A percentile compares a stretch with the other conserved stretches of the same genome.
Conservation (phyloP, 1,139 yeast genomes). For the Suhomyces coccinellae region DNA sequence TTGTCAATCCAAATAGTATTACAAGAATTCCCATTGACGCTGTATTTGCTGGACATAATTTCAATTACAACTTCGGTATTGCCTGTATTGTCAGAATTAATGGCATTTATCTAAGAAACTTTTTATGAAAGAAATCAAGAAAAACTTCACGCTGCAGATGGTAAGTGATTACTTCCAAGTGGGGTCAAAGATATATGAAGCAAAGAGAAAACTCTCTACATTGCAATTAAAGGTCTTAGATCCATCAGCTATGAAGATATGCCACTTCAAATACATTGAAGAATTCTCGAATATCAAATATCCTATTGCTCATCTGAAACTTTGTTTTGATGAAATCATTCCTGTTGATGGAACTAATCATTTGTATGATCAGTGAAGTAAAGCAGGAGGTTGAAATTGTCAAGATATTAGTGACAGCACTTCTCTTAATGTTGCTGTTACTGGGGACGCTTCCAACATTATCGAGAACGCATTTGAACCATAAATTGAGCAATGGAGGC, state of each 20-base stretch:
- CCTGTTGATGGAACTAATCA: constrained; percentile 16
- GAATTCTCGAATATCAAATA: constrained; percentile 29
- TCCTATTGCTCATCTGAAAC: constrained; percentile 31
- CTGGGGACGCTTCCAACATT: constrained; percentile 17
- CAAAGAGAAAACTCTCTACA: not conserved
- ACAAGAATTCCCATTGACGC: constrained; percentile 25
- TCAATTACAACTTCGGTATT: constrained; percentile 29
- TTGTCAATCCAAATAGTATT: constrained; percentile 24
- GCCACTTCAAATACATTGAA: constrained; percentile 2
- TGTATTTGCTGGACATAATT: constrained; percentile 28
- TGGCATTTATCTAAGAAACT: constrained; percentile 3
- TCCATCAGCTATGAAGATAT: not conserved
- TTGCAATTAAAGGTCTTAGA: not conserved
- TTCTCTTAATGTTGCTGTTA: constrained; percentile 17
- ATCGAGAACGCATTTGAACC: not conserved
- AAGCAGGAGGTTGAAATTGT: constrained; percentile 16
- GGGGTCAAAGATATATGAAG: not conserved
- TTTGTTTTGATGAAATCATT: constrained; percentile 28
- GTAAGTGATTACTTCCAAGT: not conserved
- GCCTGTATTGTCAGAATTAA: constrained; percentile 26
- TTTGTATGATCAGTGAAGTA: constrained; percentile 19
- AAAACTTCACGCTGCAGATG: not conserved
- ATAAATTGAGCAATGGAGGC: not conserved
- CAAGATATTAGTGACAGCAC: constrained; percentile 20
- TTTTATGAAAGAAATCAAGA: not conserved